Evolutionary conservation across 371 early-diverging fungal genomes (phyloP).

Genomic region (Mortierella sp.): DNA sequence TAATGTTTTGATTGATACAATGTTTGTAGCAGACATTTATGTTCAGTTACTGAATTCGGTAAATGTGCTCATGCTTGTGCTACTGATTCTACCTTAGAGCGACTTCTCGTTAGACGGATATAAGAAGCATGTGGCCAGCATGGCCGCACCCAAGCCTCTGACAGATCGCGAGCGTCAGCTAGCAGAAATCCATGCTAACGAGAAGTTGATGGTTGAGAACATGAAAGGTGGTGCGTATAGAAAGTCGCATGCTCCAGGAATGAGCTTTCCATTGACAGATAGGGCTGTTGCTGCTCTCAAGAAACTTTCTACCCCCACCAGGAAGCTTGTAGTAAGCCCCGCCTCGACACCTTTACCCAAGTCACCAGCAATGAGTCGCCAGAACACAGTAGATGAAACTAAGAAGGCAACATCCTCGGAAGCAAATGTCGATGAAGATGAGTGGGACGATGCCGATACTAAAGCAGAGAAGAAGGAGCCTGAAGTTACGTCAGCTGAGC

Average conservation of each 20-base stretch:
- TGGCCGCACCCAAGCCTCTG: conserved; percentile 81
- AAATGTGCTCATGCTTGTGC: background rate
- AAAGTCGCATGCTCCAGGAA: conserved; percentile 75
- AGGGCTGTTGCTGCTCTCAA: conserved; percentile 68
- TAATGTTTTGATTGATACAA: background rate
- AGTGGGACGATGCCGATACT: conserved; percentile 45
- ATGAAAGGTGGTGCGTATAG: conserved; percentile 66
- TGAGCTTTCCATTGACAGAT: conserved; percentile 69
- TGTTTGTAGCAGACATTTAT: too few species aligned
- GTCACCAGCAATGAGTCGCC: conserved; percentile 35
- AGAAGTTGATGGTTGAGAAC: conserved; percentile 62
- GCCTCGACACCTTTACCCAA: conserved; percentile 50
- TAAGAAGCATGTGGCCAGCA: conserved; percentile 76
- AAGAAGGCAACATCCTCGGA: conserved; percentile 13
- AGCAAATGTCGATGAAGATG: conserved; percentile 35
- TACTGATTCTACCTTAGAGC: conserved; percentile 38
- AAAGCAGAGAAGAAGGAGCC: conserved; percentile 11
- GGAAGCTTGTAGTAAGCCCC: conserved; percentile 29
- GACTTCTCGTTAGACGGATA: conserved; percentile 84
- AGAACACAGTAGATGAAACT: conserved; percentile 16
- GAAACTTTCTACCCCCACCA: conserved; percentile 49
- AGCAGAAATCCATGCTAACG: conserved; percentile 68
- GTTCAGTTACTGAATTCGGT: background rate
- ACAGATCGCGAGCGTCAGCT: conserved; percentile 86
- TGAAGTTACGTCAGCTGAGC: background rate